phyloP scores from a whole-genome alignment of 2,329 filamentous ascomycete species.

The Stagonosporopsis vannaccii region DNA sequence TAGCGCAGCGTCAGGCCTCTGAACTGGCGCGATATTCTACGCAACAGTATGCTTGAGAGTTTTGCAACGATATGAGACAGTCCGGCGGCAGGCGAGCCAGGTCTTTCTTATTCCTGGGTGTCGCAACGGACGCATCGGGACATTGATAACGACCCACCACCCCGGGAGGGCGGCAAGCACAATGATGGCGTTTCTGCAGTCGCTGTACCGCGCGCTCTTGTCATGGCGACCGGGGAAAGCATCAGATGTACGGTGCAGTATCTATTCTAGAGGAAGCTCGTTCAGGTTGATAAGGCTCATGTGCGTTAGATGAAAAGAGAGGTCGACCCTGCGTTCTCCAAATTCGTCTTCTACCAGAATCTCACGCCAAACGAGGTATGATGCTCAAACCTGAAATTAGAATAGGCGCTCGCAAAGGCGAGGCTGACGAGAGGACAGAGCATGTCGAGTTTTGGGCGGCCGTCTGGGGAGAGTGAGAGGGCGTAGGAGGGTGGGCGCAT shows the following conservation, averaged over 20 bases:
- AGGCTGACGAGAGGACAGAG: neutral
- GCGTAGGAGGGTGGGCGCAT: too few species aligned
- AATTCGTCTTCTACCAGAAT: constrained; percentile 7
- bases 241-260: neutral
- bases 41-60: neutral
- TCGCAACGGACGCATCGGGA: too few species aligned
- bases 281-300: neutral
- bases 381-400: too few species aligned
- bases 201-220: neutral
- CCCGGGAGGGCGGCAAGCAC: neutral
- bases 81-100: too few species aligned
- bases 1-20: too few species aligned
- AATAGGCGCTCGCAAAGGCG: too few species aligned
- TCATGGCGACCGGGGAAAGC: neutral
- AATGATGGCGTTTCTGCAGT: neutral
- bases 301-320: neutral
- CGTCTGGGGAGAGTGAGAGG: neutral
- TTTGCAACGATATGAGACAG: neutral
- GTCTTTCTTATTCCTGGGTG: neutral
- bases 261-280: neutral
- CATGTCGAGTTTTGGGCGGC: constrained; percentile 6
- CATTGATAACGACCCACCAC: too few species aligned
- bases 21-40: neutral
- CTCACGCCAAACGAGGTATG: constrained; percentile 12
- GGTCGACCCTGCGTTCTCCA: constrained; percentile 5